phyloP scores from a whole-genome alignment of 805 yeast species.

The Danielozyma ontarioensis region DNA sequence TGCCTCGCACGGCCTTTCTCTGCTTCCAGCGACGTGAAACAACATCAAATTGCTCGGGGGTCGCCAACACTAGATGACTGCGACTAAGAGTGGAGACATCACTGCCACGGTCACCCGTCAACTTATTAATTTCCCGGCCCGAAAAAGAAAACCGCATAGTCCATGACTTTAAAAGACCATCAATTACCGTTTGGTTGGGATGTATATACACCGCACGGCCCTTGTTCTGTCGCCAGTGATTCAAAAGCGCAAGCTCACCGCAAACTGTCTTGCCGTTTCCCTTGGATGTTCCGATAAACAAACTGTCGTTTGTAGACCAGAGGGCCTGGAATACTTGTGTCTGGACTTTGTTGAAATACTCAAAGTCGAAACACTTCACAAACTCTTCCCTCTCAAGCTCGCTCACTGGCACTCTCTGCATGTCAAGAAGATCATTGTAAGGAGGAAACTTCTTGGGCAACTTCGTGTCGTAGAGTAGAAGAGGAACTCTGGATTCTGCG shows the following conservation, averaged over 20 bases:
- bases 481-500: conserved; percentile 58
- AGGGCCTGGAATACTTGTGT: conserved; percentile 62
- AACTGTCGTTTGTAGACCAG: conserved; percentile 51
- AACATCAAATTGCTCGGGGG: conserved; percentile 73
- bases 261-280: conserved; percentile 71
- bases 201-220: conserved; percentile 73
- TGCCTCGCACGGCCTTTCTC: conserved; percentile 59
- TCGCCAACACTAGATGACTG: conserved; percentile 66
- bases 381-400: conserved; percentile 49
- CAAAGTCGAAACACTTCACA: conserved; percentile 39
- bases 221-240: conserved; percentile 63
- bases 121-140: conserved; percentile 51
- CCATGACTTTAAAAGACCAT: conserved; percentile 50
- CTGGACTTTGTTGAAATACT: conserved; percentile 65
- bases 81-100: conserved; percentile 55
- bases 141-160: conserved; percentile 43
- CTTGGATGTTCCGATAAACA: conserved; percentile 66
- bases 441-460: conserved; percentile 64
- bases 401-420: conserved; percentile 44
- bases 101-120: conserved; percentile 48
- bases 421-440: conserved; percentile 52
- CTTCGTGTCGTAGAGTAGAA: conserved; percentile 46
- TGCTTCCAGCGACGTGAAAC: conserved; percentile 81
- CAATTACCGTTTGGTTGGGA: conserved; percentile 56
- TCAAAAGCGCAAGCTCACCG: conserved; percentile 69